Evolutionary conservation across 179 eudicot species (phyloP), one percentile per base, ranked within the genome.

Genomic region (Silene coronaria): DNA sequence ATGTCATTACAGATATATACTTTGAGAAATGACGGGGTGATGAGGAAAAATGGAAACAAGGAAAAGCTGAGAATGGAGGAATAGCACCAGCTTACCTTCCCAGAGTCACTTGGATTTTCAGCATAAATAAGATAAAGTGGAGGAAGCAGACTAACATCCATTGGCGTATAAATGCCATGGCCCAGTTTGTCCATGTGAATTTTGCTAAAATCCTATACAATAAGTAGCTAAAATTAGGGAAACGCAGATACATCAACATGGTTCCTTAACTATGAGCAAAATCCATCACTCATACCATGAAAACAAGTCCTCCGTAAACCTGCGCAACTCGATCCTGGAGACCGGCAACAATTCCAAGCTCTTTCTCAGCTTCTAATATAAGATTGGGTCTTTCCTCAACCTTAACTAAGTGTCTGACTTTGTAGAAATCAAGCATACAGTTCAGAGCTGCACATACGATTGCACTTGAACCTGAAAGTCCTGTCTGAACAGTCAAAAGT

Each of bases 401-500:
- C 80, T 84, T 88, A 30, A 95, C 78, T 78, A 87, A 77, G 78
- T 91, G 91, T 79, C 96, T 87, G 19, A 92, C 89, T 63, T 91
- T 74, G 77, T 90, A 95, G 80, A 92, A 95, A 81, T 95, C 97
- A 75, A 95, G 91, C 77, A 95, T 87, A 82, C 97, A 95, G 78
- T 87, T 95, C 57, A 95, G 85, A 58, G 99, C 93, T 77, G 99
- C 97, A 88, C 96, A 90, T 48, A 90, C 97, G 77, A 92, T 92
- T 61, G 97, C 97, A 84, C 97, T 95, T 2, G 99, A 95, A 73
- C 99, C 97, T 66, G 97, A 95, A 80, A 92, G 97, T 71, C 97
- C 97, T 66, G 93, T 89, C 98, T 94, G 87, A 80, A 72, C 77
- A 66, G 77, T 80, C 26, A 77, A 82, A 77, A 73, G 14, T 28